Percentiles rank a stretch among this genome's conserved stretches.
phyloP scores from a whole-genome alignment of 169 alveolate genomes.

The Fabrea salina region DNA sequence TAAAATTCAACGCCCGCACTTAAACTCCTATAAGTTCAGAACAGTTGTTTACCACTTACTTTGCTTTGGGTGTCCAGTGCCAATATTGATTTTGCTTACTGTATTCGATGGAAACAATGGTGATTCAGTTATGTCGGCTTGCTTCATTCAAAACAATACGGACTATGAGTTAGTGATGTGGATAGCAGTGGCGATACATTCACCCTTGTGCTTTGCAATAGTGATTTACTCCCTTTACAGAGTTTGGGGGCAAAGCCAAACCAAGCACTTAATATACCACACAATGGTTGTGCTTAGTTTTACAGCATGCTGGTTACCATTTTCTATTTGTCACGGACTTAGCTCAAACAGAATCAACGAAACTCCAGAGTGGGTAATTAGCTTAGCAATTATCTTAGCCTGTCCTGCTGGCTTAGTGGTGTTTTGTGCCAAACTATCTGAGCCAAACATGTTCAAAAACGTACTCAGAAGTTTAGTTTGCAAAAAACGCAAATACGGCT shows the following conservation, averaged over 20 bases:
- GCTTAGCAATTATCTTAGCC: background rate
- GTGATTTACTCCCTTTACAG: background rate
- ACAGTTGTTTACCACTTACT: background rate
- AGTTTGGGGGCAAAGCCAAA: background rate
- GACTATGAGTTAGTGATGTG: background rate
- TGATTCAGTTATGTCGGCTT: background rate
- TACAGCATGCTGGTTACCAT: background rate
- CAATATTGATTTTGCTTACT: background rate
- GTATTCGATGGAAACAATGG: background rate
- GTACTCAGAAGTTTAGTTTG: background rate
- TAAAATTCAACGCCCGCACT: background rate
- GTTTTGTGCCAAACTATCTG: background rate
- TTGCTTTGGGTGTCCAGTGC: background rate
- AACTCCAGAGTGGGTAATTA: background rate
- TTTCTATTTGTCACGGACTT: background rate
- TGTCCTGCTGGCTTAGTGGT: background rate
- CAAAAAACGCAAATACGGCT: background rate
- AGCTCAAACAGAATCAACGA: background rate
- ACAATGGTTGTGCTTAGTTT: background rate
- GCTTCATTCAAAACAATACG: background rate
- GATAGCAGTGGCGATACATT: background rate
- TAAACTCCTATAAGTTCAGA: background rate
- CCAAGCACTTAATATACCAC: background rate
- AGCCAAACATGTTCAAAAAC: background rate
- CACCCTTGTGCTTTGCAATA: background rate